phyloP scores from a whole-genome alignment of 2,329 filamentous ascomycete genomes.

The Orbilia brochopaga region DNA sequence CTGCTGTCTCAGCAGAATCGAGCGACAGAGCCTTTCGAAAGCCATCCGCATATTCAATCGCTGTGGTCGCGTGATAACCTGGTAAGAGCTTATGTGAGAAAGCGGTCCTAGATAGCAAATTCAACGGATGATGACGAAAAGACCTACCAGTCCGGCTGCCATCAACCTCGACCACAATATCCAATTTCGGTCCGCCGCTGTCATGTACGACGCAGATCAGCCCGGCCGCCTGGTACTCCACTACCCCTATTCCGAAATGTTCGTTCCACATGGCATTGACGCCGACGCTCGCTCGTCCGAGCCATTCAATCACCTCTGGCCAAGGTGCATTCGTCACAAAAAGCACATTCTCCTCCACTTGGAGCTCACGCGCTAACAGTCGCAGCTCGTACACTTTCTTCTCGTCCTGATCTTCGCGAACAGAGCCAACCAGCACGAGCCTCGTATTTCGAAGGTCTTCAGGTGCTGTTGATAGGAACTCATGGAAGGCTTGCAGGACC shows the following conservation, averaged over 20 bases:
- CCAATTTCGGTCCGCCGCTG: slow-evolving; percentile 87
- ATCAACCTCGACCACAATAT: slow-evolving; percentile 84
- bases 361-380: slow-evolving; percentile 82
- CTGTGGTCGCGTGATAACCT: slow-evolving; percentile 85
- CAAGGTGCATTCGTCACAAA: slow-evolving; percentile 91
- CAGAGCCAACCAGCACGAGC: slow-evolving; percentile 86
- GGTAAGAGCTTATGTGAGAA: slow-evolving; percentile 20
- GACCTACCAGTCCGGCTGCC: slow-evolving; percentile 75
- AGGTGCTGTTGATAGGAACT: slow-evolving; percentile 66
- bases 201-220: slow-evolving; percentile 92
- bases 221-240: slow-evolving; percentile 96
- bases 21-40: slow-evolving; percentile 79
- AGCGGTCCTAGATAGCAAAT: background rate
- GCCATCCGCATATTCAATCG: slow-evolving; percentile 77
- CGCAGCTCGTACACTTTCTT: slow-evolving; percentile 87
- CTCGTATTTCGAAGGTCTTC: slow-evolving; percentile 61
- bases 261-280: slow-evolving; percentile 99
- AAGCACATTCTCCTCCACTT: slow-evolving; percentile 80
- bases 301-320: slow-evolving; percentile 81
- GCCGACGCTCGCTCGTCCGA: slow-evolving; percentile 77
- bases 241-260: slow-evolving; percentile 97
- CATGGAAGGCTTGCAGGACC: slow-evolving; percentile 81
- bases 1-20: slow-evolving; percentile 68
- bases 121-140: background rate
- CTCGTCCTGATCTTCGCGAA: slow-evolving; percentile 81